phyloP scores from a whole-genome alignment of 352 stramenopile genomes.

The Pythium coloratum region DNA sequence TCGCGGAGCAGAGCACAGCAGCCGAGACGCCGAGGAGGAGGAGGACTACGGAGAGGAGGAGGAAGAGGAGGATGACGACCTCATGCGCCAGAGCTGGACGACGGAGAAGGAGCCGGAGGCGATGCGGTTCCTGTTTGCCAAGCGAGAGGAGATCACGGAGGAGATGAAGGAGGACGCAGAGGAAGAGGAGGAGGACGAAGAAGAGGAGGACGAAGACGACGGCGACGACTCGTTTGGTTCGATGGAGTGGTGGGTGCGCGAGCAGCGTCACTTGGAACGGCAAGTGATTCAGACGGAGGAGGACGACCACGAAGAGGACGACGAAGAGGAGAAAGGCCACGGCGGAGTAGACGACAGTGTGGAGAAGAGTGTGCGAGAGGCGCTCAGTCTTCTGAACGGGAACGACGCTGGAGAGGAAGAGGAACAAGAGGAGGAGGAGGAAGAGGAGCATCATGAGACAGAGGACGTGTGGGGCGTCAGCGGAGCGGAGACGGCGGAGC shows the following conservation, averaged over 20 bases:
- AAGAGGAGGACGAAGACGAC: constrained; percentile 15
- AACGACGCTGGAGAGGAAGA: not conserved
- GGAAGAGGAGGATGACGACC: constrained; percentile 29
- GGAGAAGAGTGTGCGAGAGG: constrained; percentile 52
- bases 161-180: constrained; percentile 8
- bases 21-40: not conserved
- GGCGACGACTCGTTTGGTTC: constrained; percentile 30
- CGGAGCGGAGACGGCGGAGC: constrained; percentile 4
- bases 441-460: constrained; percentile 21
- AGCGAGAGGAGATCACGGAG: not conserved
- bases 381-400: constrained; percentile 49
- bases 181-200: constrained; percentile 2
- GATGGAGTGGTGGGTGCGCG: constrained; percentile 29
- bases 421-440: constrained; percentile 18
- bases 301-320: constrained; percentile 19
- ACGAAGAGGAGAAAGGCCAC: constrained; percentile 25
- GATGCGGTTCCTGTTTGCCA: constrained; percentile 13
- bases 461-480: not conserved
- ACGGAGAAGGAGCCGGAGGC: constrained; percentile 21
- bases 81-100: constrained; percentile 29
- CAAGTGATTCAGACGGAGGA: not conserved
- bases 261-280: constrained; percentile 24
- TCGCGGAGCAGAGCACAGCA: not conserved
- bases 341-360: constrained; percentile 37
- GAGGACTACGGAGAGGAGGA: constrained; percentile 25